Percentiles rank a stretch among this genome's conserved stretches.
phyloP scores from a whole-genome alignment of 129 eudicot genomes.

The Apium graveolens region DNA sequence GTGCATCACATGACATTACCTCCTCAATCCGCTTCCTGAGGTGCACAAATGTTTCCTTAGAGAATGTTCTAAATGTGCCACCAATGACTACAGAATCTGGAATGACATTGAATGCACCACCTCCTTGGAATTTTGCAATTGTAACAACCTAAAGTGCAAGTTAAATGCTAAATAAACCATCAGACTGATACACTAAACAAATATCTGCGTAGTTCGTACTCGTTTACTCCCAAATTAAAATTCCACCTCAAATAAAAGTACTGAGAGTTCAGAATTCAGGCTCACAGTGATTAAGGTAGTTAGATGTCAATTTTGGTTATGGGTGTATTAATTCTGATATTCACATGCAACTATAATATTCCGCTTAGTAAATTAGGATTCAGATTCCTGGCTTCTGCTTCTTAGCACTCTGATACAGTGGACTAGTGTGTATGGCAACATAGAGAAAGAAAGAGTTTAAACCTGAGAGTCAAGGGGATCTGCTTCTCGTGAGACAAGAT shows the following conservation, averaged over 20 bases:
- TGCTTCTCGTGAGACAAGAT: constrained; percentile 90
- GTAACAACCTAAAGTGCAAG: constrained; percentile 67
- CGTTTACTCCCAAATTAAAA: not conserved
- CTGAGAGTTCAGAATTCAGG: not conserved
- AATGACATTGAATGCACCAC: constrained; percentile 89
- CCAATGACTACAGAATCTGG: constrained; percentile 95
- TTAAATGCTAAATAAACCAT: not conserved
- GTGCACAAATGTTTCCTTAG: constrained; percentile 52
- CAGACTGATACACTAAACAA: not conserved
- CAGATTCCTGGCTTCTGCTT: not conserved
- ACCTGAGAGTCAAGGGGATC: constrained; percentile 99
- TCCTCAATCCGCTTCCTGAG: constrained; percentile 86
- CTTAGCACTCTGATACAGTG: not conserved
- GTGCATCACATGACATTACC: constrained; percentile 37
- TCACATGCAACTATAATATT: not conserved
- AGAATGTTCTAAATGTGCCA: constrained; percentile 85
- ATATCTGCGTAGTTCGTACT: not conserved
- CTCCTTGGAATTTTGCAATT: constrained; percentile 90
- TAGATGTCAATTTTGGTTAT: not conserved
- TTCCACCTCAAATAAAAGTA: not conserved
- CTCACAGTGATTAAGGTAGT: not conserved
- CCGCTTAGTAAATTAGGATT: not conserved
- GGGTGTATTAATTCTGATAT: not conserved
- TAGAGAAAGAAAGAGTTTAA: not conserved
- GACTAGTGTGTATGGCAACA: not conserved